Percentiles rank a stretch among this genome's conserved stretches.
These are phyloP conservation scores for Solanum raphanifolium DNA, from an alignment of 257 asterid species.

Conservation along the genomic window DNA sequence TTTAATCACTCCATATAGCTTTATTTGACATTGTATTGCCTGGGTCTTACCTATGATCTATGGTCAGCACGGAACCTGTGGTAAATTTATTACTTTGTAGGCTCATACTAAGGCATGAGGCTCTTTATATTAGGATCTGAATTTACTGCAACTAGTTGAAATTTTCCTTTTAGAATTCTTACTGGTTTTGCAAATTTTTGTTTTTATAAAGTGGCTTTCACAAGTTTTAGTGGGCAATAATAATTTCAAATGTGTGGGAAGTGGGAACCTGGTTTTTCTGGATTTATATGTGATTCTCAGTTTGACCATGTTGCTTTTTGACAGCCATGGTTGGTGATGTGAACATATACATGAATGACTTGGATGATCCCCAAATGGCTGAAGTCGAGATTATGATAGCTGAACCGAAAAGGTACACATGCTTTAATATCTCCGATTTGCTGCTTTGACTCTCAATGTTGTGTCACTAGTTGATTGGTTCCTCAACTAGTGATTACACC, in stretches of 20 bases:
- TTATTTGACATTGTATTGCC: neutral
- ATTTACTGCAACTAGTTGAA: neutral
- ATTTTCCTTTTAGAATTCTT: neutral
- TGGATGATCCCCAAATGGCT: constrained; percentile 63
- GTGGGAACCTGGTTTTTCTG: neutral
- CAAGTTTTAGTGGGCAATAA: neutral
- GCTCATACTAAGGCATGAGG: neutral
- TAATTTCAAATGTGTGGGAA: neutral
- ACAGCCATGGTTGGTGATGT: constrained; percentile 97
- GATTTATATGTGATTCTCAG: neutral
- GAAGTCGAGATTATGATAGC: constrained; percentile 96
- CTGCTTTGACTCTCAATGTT: neutral
- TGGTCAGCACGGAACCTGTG: neutral
- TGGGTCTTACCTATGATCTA: neutral
- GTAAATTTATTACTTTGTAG: neutral
- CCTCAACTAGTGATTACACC: neutral
- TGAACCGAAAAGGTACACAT: constrained; percentile 56
- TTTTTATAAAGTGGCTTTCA: neutral
- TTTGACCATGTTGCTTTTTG: neutral
- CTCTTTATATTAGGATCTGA: neutral
- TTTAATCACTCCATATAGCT: neutral
- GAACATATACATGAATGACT: constrained; percentile 79
- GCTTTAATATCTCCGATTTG: neutral
- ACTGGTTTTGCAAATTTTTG: neutral
- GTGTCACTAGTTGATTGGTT: neutral